Evolutionary conservation across 2,329 filamentous ascomycete genomes (phyloP), one percentile per base, ranked within the genome.

Genomic region (Coleophoma cylindrospora): DNA sequence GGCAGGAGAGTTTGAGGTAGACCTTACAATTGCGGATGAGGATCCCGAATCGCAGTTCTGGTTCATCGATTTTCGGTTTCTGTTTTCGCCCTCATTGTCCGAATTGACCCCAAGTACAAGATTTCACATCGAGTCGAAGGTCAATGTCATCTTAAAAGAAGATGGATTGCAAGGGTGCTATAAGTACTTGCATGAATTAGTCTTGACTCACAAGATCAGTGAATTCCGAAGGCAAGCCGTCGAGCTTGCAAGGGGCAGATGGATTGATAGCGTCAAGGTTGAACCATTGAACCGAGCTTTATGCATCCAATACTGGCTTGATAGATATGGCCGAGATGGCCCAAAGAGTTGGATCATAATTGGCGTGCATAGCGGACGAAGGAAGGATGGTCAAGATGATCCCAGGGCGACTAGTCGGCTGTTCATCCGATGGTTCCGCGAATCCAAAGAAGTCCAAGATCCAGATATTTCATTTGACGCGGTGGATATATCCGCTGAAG

Each of bases 321-420:
- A 80, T 46, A 81, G 84, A 59, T 76, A 78, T 50, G 63, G 67
- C 19, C 64, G 68, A 32, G 72, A 72, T 38, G 81, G 81, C 1
- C 75, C 80, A 14, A 96, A 95, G 72, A 95, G 84, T 65, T 99
- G 94, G 92, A 75, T 99, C 44, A 85, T 97, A 56, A 75, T 99
- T 46, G 91, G 91, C 10, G 80, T 96, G 34, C 78, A 83, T 52
- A 91, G 84, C 62, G 85, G 85, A 33, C 74, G 71, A 48, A 55
- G 57, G 13, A 76, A 73, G 50, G 64, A 67, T 40, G 68, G 69
- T 10, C 67, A 66, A 12, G 54, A 66, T 1, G 70, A 75, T 46
- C 62, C 70, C 4, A 75, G 71, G 51, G 59, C 69, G 2, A 70
- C 77, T 0, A 86, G 82, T 56, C 69, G 68, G 44, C 65, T 94